Evolutionary conservation across 2,329 filamentous ascomycete genomes (phyloP).

Genomic region (Escovopsis weberi): DNA sequence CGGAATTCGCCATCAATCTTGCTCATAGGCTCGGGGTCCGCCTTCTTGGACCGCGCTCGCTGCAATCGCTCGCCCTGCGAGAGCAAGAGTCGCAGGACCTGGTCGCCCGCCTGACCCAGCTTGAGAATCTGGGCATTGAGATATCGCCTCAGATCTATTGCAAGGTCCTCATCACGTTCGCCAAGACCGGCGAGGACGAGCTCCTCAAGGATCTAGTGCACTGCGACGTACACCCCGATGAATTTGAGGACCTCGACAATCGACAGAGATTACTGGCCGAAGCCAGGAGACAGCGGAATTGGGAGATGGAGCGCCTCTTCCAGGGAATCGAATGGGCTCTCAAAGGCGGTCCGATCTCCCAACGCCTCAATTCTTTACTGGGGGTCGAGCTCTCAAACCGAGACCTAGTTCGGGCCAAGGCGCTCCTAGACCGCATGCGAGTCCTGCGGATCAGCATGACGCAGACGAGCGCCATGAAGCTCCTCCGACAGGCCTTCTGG

Average conservation of each 20-base stretch:
- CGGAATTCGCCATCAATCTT: constrained; percentile 57
- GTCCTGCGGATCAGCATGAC: constrained; percentile 14
- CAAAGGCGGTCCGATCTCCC: constrained; percentile 8
- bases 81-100: constrained; percentile 42
- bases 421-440: constrained; percentile 20
- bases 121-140: constrained; percentile 48
- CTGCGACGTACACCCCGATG: constrained; percentile 39
- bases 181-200: constrained; percentile 36
- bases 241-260: constrained; percentile 33
- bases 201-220: constrained; percentile 30
- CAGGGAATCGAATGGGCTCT: constrained; percentile 23
- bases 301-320: constrained; percentile 28
- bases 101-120: constrained; percentile 40
- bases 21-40: constrained; percentile 57
- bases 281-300: constrained; percentile 19
- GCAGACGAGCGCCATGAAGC: constrained; percentile 13
- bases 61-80: constrained; percentile 63
- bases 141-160: constrained; percentile 50
- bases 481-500: constrained; percentile 14
- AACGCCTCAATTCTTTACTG: constrained; percentile 13
- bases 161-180: constrained; percentile 49
- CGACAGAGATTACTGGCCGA: constrained; percentile 24
- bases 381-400: constrained; percentile 7
- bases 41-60: constrained; percentile 57
- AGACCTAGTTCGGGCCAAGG: constrained; percentile 11